Evolutionary conservation across 2,329 filamentous ascomycete species (phyloP), one percentile per base, ranked within the genome.

Genomic region (Colletotrichum coccodes): DNA sequence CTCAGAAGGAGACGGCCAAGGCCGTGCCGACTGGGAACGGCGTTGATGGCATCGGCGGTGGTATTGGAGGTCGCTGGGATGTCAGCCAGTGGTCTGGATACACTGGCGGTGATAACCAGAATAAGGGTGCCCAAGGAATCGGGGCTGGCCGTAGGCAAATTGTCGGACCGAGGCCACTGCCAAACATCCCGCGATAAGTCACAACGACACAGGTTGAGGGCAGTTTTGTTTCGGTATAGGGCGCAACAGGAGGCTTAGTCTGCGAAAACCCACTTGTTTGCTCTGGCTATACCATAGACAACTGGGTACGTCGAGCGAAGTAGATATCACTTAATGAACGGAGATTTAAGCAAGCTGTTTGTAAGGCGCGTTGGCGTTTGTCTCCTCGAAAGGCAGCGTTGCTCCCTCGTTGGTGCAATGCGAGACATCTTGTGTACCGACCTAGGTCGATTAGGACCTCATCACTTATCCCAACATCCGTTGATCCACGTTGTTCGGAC

Each of bases 71-170:
- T 12, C 85, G 87, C 18, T 95, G 92, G 92, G 92, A 95, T 73
- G 90, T 94, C 12, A 88, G 90, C 64, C 92, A 94, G 80, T 94
- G 92, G 88, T 83, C 84, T 71, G 92, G 92, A 0, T 95, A 87
- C 75, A 92, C 91, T 21, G 92, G 92, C 4, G 92, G 93, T 1
- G 92, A 94, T 77, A 87, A 85, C 70, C 90, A 94, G 83, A 94
- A 94, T 75, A 86, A 85, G 70, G 91, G 90, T 1, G 78, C 77
- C 3, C 83, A 89, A 71, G 91, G 91, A 2, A 92, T 91, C 68
- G 91, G 93, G 46, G 89, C 90, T 1, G 90, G 90, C 0, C 84
- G 91, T 76, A 87, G 93, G 76, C 92, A 93, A 82, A 94, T 95
- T 78, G 90, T 93, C n/a, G 93, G 93, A 12, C 92, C 92, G 0